Percentiles rank a stretch among this genome's conserved stretches.
Evolutionary conservation across 106 monocot species (phyloP).

Genomic region (Chionographis japonica): DNA sequence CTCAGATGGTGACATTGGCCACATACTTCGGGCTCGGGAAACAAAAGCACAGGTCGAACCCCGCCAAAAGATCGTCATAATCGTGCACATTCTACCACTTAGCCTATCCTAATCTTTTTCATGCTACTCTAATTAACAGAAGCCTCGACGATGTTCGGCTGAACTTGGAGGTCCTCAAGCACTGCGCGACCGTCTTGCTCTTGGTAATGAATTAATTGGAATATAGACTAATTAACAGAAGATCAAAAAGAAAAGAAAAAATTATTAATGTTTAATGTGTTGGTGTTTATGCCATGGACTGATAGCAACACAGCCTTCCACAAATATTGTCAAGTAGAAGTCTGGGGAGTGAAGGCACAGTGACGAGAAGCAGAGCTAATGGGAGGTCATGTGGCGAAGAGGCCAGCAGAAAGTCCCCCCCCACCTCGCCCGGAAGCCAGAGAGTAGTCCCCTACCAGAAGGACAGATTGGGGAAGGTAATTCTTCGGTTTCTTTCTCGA

Average conservation of each 20-base stretch:
- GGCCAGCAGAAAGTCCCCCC: conserved; percentile 43
- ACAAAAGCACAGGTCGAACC: conserved; percentile 77
- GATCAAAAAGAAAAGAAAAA: neutral
- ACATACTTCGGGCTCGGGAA: conserved; percentile 81
- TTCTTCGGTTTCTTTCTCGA: neutral
- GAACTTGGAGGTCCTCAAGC: conserved; percentile 95
- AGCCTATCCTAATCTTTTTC: neutral
- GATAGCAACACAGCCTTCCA: conserved; percentile 77
- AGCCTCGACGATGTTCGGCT: conserved; percentile 86
- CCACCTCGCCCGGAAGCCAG: conserved; percentile 15
- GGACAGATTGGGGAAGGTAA: conserved; percentile 43
- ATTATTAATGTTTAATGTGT: neutral
- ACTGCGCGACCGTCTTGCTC: conserved; percentile 78
- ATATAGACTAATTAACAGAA: neutral
- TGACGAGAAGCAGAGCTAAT: conserved; percentile 68
- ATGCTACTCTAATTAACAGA: conserved; percentile 23
- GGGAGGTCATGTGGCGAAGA: conserved; percentile 29
- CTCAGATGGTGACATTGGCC: conserved; percentile 91
- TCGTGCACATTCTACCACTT: neutral
- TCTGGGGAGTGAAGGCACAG: conserved; percentile 18
- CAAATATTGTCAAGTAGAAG: conserved; percentile 27
- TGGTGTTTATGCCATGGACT: neutral
- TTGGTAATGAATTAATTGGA: conserved; percentile 30
- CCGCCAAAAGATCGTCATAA: too few species aligned
- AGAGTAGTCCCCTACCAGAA: conserved; percentile 40